Base-by-base conservation (phyloP, 2,329 filamentous ascomycete species). In the Onygena corvina region DNA sequence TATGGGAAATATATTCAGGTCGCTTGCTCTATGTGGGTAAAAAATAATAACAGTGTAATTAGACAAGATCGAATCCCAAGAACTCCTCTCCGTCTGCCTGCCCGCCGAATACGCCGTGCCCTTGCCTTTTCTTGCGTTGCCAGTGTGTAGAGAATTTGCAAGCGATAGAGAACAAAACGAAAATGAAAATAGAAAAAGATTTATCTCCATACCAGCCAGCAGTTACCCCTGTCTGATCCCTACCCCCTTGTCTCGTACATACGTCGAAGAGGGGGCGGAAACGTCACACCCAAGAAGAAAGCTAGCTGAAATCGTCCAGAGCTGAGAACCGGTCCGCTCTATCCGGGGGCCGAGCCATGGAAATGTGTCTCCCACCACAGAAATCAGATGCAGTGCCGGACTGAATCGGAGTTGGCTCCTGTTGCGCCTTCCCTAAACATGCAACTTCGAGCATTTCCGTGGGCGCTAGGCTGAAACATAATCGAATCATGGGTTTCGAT, bases 391-490 rank as follows among this genome's bases (percentile, higher is more conserved):
- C 36, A 9, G 34, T 38, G 5, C 34, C 34, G 34, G 34, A 38
- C 8, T 38, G 34, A 38, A 38, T 38, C 34, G 34, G 34, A 40
- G 20, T 3, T 9, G 36, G 36, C 36, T 40, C 36, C 25, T 23
- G 21, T 40, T 40, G 16, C 20, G 36, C 36, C 20, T 21, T 33
- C 11, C 4, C 30, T 40, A 23, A 23, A 5, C n/a, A 23, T 21
- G 16, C n/a, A 5, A 11, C 27, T 29, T 5, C 36, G 36, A 21
- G 9, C 14, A 18, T 5, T 29, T 12, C 21, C 36, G 36, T 23
- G 36, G 20, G 25, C 36, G 36, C 36, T 40, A 40, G 36, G 36
- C 36, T 40, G 36, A 40, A 40, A 40, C 36, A 40, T n/a, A n/a
- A n/a, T 40, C 25, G 18, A 40, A 40, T 40, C 36, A 23, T 40